Base-by-base conservation (phyloP, 2,329 filamentous ascomycete species). In the Sphaerulina populicola region DNA sequence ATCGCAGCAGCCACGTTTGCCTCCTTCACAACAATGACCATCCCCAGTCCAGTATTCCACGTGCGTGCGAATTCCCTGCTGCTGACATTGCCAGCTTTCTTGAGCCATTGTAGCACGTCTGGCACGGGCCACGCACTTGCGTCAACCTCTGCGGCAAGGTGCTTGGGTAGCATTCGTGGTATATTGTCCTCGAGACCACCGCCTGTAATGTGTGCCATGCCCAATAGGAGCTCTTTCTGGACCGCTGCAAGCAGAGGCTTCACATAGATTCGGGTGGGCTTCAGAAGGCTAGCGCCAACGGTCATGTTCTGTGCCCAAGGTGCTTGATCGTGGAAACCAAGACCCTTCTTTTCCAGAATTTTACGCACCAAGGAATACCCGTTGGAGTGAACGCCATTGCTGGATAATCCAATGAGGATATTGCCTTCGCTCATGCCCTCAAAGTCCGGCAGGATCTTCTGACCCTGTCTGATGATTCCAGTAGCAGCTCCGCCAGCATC, bases 331-430 rank as follows among this genome's bases (percentile, higher is more conserved):
- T 78, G 75, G 72, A 90, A 96, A 39, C 72, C 72, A 4, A 97
- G 74, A 3, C 82, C 81, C 33, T 83, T 79, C 60, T 85, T 80
- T 61, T 88, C 81, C 57, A 97, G 77, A 63, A 97, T 90, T 66
- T 88, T 87, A 55, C 93, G 85, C 31, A 97, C 85, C n/a, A 98
- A 83, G 0, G 90, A 96, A 76, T 94, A 98, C 44, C 93, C 93
- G 70, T 98, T 98, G 31, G 90, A 96, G 75, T 98, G 93, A 1
- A 91, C 81, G 30, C 93, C 93, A 51, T 81, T 86, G 21, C 89
- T 96, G 9, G 80, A 83, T 9, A 98, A 77, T 18, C 89, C 93
- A 4, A 98, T 76, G 1, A 98, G 78, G 3, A 95, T 75, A 65
- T 98, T 91, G 29, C 91, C 93, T 55, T 79, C 76, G 6, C 71